Evolutionary conservation across 805 yeast genomes (phyloP).

Genomic region (Candida nanaspora): DNA sequence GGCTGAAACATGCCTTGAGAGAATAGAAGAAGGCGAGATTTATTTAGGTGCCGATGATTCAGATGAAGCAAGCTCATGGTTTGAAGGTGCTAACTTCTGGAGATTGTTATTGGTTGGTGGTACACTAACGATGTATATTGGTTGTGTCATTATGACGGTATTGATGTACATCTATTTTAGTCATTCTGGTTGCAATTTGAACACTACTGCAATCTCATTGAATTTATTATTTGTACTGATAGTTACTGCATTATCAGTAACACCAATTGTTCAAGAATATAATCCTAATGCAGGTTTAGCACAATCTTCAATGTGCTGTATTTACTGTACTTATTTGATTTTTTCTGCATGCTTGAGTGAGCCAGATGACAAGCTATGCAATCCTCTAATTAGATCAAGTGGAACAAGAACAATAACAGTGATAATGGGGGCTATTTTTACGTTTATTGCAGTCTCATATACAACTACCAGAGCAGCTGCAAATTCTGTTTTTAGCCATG

Average conservation of each 20-base stretch:
- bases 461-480: slow-evolving; percentile 97
- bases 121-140: slow-evolving; percentile 76
- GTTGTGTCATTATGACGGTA: slow-evolving; percentile 63
- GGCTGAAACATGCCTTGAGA: slow-evolving; percentile 93
- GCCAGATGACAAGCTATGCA: slow-evolving; percentile 90
- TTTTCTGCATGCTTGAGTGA: slow-evolving; percentile 93
- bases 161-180: slow-evolving; percentile 83
- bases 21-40: slow-evolving; percentile 73
- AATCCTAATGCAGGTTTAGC: slow-evolving; percentile 96
- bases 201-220: slow-evolving; percentile 76
- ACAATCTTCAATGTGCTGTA: slow-evolving; percentile 91
- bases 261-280: slow-evolving; percentile 80
- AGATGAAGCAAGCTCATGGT: slow-evolving; percentile 26
- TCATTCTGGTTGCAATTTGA: slow-evolving; percentile 75
- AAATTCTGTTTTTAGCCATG: slow-evolving; percentile 53
- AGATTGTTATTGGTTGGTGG: slow-evolving; percentile 76
- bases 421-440: slow-evolving; percentile 85
- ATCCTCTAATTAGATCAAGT: slow-evolving; percentile 81
- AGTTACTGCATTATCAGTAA: slow-evolving; percentile 64
- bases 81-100: slow-evolving; percentile 57
- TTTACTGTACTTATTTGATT: slow-evolving; percentile 86
- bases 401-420: slow-evolving; percentile 89
- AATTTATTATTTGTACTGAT: slow-evolving; percentile 61
- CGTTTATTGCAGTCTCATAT: slow-evolving; percentile 91
- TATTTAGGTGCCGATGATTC: slow-evolving; percentile 43